Evolutionary conservation across 208 protist species (phyloP), one percentile per base, ranked within the genome.

Genomic region (Wallacemonas sp.): DNA sequence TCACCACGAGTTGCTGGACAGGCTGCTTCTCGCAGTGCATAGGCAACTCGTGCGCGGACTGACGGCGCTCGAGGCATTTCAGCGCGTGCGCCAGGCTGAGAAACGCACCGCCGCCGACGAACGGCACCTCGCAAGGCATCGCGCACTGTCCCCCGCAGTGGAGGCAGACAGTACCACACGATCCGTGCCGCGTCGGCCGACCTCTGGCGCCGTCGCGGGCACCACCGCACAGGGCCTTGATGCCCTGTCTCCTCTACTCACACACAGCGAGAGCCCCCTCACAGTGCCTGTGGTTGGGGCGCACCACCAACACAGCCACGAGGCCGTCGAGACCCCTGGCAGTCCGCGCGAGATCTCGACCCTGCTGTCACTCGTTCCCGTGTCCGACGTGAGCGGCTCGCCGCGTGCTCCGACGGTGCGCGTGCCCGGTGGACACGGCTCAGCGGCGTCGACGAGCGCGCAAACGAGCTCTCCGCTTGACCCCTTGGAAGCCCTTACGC

Each of bases 21-120:
- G 44, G 22, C 45, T 88, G 13, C 62, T 78, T 27, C 52, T 33
- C 8, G 77, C 67, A 19, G 39, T 84, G 27, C 54, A 61, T 45
- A 38, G 55, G 0, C 64, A 73, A 26, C 65, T 88, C n/a, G 60
- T 76, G 42, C 63, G 69, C 15, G 71, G 53, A 17, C 62, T 79
- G 44, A 38, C 53, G 19, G 75, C 64, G 17, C 34, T 81, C n/a
- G 55, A 44, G 29, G 60, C 36, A 12, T 76, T 73, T 33, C 30
- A 38, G 4, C 27, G 66, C 15, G 29, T 30, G 39, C 45, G 61
- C 45, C 37, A 32, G 54, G 30, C 60, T 38, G 45, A 41, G 33
- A 12, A 27, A 8, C 13, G 66, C 52, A 0, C 13, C 44, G 19
- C 22, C 27, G 46, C 26, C 29, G 30, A 15, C 33, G 32, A 1